These are phyloP conservation scores for Penicillium coffeae DNA, from an alignment of 495 filamentous ascomycete genomes.

Conservation along the genomic window DNA sequence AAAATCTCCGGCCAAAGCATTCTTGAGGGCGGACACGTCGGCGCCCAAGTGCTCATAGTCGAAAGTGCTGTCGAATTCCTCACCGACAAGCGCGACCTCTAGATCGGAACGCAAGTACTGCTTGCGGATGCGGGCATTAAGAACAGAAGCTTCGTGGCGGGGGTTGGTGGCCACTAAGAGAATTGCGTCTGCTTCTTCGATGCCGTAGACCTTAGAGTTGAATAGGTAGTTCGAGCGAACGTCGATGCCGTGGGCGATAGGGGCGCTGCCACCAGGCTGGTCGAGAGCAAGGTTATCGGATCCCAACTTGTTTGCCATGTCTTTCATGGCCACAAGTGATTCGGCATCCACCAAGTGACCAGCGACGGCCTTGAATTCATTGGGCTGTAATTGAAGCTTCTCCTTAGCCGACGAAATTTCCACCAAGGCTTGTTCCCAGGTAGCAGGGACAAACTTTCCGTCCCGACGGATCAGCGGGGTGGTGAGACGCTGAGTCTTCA, in stretches of 20 bases:
- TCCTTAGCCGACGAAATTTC: slow-evolving; percentile 76
- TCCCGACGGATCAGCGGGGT: slow-evolving; percentile 85
- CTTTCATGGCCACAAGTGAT: slow-evolving; percentile 93
- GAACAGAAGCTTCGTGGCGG: slow-evolving; percentile 85
- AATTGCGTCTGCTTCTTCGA: slow-evolving; percentile 90
- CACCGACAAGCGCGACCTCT: slow-evolving; percentile 86
- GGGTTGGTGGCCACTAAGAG: slow-evolving; percentile 93
- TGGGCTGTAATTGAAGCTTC: slow-evolving; percentile 69
- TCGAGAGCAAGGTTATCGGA: slow-evolving; percentile 95
- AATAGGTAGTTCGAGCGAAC: slow-evolving; percentile 92
- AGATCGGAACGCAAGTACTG: slow-evolving; percentile 96
- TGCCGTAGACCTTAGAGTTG: slow-evolving; percentile 89
- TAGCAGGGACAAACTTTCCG: slow-evolving; percentile 80
- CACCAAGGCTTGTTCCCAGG: slow-evolving; percentile 89
- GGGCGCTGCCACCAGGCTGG: slow-evolving; percentile 75
- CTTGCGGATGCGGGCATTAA: slow-evolving; percentile 95
- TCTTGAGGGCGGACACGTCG: slow-evolving; percentile 73
- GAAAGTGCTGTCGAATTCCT: slow-evolving; percentile 87
- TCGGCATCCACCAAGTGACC: slow-evolving; percentile 89
- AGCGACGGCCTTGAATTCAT: slow-evolving; percentile 94
- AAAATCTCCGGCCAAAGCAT: slow-evolving; percentile 77
- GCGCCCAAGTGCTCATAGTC: slow-evolving; percentile 85
- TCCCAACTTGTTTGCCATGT: slow-evolving; percentile 88
- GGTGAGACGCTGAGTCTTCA: slow-evolving; percentile 90
- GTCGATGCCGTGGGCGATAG: slow-evolving; percentile 88